Base-by-base conservation (phyloP, 345 rosid genomes). In the Aurinia saxatilis region DNA sequence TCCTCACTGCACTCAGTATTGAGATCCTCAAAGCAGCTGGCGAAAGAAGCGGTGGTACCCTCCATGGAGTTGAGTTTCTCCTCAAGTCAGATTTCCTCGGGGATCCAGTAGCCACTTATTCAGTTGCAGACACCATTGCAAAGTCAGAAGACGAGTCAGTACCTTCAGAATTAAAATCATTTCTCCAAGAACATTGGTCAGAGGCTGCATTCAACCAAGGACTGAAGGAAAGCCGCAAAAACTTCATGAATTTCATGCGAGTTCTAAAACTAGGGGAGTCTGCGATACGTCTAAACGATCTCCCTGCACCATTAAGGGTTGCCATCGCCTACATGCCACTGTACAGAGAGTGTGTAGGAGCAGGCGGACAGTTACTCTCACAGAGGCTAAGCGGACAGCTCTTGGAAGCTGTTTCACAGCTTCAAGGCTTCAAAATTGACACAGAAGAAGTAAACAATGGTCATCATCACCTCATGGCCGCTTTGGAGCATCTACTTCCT, bases 1-100 rank as follows among this genome's bases (percentile, higher is more conserved):
- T 87, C 72, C 87, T 89, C 39, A 78, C 88, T 1, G 97, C 99
- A 19, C 97, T 89, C 71, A 87, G 97, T 76, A 73, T 87, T 2
- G 97, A 93, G 58, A 93, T 93, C 48, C 84, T 89, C 69, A 89
- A 89, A 77, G 95, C 96, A 48, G 97, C 97, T 16, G 97, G 99
- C 9, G 99, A 93, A 67, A 66, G 97, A 60, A 84, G 99, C 57
- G 83, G 95, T 3, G 97, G 97, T 39, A 85, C 93, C 2, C 86
- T 93, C 45, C 82, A 87, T 7, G 97, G 99, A 52, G 99, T 93
- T 17, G 96, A 91, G 10, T 93, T 89, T 70, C 97, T 89, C 38
- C 88, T 93, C 13, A 77, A 73, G 29, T 84, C 97, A 10, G 90
- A 93, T 72, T 89, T 89, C 78, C 76, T 93, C 18, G 82, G 90